These are phyloP conservation scores for Solanum hybrid DNA, from an alignment of 305 asterid species.

Conservation along the genomic window DNA sequence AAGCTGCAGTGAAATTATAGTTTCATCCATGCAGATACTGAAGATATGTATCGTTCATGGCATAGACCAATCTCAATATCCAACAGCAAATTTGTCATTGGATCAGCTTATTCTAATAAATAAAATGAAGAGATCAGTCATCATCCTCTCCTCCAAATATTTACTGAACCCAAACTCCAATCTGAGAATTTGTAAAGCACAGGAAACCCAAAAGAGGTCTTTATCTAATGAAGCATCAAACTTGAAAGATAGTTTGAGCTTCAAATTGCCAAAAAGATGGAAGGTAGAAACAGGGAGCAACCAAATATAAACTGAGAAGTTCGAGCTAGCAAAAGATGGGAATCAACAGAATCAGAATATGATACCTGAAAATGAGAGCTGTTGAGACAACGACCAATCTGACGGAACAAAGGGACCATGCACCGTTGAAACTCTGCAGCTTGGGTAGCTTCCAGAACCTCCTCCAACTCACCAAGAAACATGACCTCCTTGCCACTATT, in stretches of 20 bases:
- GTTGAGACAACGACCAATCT: conserved; percentile 31
- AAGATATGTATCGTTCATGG: neutral
- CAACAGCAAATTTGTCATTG: neutral
- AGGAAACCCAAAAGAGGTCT: neutral
- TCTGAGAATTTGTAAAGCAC: neutral
- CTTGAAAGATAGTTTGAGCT: neutral
- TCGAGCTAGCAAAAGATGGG: neutral
- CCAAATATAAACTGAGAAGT: neutral
- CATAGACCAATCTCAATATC: neutral
- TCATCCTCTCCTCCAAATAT: neutral
- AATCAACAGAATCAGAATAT: neutral
- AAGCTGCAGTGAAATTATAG: neutral
- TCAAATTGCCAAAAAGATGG: neutral
- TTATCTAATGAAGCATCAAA: neutral
- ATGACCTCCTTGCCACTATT: conserved; percentile 37
- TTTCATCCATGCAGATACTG: neutral
- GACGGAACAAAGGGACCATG: conserved; percentile 31
- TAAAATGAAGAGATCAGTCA: neutral
- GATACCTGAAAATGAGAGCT: conserved; percentile 39
- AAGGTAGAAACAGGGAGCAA: neutral
- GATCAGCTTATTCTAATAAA: neutral
- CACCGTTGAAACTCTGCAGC: conserved; percentile 32
- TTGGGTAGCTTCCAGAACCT: conserved; percentile 35
- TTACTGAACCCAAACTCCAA: neutral
- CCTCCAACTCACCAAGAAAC: conserved; percentile 42